These are phyloP conservation scores for Pythium vanterpoolii DNA, from an alignment of 352 stramenopile genomes.

Conservation along the genomic window DNA sequence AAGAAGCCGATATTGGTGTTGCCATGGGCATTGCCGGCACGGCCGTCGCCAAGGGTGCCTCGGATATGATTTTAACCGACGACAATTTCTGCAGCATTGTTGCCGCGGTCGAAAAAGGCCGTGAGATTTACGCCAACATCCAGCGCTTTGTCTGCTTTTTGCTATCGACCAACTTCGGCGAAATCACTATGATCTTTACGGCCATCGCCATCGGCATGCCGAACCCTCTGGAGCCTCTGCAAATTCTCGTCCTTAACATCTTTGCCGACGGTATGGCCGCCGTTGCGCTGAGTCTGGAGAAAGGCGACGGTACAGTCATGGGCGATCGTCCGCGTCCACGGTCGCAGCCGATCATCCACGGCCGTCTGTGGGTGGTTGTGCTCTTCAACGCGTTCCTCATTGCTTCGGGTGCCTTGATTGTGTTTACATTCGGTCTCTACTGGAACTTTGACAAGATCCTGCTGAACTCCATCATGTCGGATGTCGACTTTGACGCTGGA, in stretches of 20 bases:
- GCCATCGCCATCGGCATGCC: constrained; percentile 57
- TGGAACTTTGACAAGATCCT: constrained; percentile 70
- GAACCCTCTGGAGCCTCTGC: constrained; percentile 92
- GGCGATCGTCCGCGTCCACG: constrained; percentile 47
- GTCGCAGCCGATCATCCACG: constrained; percentile 59
- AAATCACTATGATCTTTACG: constrained; percentile 87
- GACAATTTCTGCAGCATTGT: constrained; percentile 99
- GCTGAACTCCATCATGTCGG: constrained; percentile 46
- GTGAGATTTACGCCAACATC: constrained; percentile 98
- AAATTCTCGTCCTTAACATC: constrained; percentile 98
- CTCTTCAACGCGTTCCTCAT: constrained; percentile 68
- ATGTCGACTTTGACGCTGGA: constrained; percentile 34
- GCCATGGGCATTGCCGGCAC: constrained; percentile 98
- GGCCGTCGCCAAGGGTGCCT: constrained; percentile 97
- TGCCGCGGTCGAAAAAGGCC: constrained; percentile 93
- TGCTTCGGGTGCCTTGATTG: constrained; percentile 43
- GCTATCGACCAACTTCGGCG: constrained; percentile 96
- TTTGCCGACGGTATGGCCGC: constrained; percentile 94
- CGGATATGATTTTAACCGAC: constrained; percentile 97
- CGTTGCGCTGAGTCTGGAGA: constrained; percentile 68
- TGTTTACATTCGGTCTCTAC: constrained; percentile 60
- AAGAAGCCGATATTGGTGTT: constrained; percentile 95
- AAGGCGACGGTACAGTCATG: constrained; percentile 72
- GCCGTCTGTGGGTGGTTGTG: constrained; percentile 64
- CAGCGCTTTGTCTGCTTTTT: constrained; percentile 98